Conservation (phyloP, 2,329 filamentous ascomycete species). For the Cladosporium sp. region DNA sequence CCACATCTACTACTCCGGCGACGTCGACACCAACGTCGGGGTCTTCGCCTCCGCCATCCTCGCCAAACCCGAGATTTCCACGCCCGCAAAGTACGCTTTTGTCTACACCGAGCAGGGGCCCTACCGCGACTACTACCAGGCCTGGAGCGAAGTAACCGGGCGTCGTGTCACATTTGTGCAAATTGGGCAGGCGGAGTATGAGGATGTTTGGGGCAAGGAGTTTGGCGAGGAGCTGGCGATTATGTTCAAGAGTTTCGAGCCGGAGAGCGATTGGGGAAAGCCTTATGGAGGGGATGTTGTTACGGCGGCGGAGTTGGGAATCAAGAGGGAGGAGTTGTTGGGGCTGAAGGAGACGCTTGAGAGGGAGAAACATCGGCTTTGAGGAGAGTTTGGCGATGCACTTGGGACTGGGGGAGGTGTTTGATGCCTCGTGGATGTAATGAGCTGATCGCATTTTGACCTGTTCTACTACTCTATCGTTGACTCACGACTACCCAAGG, state of each 20-base stretch:
- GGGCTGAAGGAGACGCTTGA: slow-evolving; percentile 19
- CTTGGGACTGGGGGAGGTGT: neutral
- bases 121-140: slow-evolving; percentile 20
- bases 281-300: slow-evolving; percentile 17
- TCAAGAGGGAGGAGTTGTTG: slow-evolving; percentile 17
- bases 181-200: slow-evolving; percentile 14
- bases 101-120: slow-evolving; percentile 23
- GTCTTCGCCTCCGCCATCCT: slow-evolving; percentile 21
- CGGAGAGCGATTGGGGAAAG: slow-evolving; percentile 20
- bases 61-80: slow-evolving; percentile 16
- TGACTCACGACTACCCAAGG: neutral
- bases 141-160: slow-evolving; percentile 21
- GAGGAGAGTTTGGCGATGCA: neutral
- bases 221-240: slow-evolving; percentile 22
- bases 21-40: slow-evolving; percentile 21
- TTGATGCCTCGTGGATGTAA: neutral
- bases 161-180: slow-evolving; percentile 18
- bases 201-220: slow-evolving; percentile 19
- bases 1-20: slow-evolving; percentile 21
- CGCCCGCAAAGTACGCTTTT: slow-evolving; percentile 21
- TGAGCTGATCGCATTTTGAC: neutral
- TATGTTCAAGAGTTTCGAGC: slow-evolving; percentile 19
- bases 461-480: neutral
- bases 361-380: slow-evolving; percentile 20
- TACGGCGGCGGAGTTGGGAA: slow-evolving; percentile 19